A percentile compares a stretch with the other conserved stretches of the same genome.
Evolutionary conservation across 345 rosid species (phyloP).

Genomic region (Salix brachista): DNA sequence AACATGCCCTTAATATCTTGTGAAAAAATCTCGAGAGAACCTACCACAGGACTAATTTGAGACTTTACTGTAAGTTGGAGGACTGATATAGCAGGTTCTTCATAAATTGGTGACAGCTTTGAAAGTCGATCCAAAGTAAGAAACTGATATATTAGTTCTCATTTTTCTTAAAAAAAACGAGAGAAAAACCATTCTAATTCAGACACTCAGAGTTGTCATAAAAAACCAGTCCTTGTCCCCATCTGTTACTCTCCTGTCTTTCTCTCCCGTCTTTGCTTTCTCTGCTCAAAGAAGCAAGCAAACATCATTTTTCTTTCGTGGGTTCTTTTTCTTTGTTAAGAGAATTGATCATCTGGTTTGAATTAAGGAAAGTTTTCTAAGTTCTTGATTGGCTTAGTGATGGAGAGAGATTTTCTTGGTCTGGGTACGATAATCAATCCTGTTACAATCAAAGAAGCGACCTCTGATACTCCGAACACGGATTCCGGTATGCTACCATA

Average conservation of each 20-base stretch:
- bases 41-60: not conserved
- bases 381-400: not conserved
- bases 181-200: not conserved
- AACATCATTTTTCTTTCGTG: not conserved
- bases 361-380: not conserved
- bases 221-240: not conserved
- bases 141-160: not conserved
- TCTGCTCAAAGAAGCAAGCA: conserved; percentile 3
- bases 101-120: not conserved
- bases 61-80: not conserved
- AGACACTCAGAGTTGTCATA: not conserved
- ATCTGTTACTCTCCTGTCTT: not conserved
- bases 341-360: not conserved
- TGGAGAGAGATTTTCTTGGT: conserved; percentile 64
- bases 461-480: conserved; percentile 29
- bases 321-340: not conserved
- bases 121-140: not conserved
- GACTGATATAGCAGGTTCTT: not conserved
- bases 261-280: not conserved
- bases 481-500: conserved; percentile 37
- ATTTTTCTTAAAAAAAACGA: not conserved
- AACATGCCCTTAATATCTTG: not conserved
- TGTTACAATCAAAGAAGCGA: conserved; percentile 41
- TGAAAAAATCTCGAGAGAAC: not conserved
- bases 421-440: conserved; percentile 38